Base-by-base conservation (phyloP, 805 yeast species). In the Candida vartiovaarae region DNA sequence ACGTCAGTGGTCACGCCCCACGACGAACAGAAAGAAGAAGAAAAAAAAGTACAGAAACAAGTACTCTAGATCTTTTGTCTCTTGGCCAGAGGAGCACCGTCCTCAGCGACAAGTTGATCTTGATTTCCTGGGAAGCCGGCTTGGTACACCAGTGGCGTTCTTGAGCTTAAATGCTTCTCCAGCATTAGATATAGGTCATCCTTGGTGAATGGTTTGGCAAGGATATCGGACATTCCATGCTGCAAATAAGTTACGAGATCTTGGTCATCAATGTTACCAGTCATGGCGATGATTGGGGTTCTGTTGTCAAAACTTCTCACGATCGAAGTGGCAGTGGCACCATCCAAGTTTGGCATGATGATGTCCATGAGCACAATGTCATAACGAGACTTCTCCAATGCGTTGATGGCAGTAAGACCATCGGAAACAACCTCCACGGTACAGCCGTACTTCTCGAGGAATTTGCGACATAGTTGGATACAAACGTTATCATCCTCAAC, bases 211-310 rank as follows among this genome's bases (percentile, higher is more conserved):
- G 99, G 99, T 59, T 93, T 88, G 4, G 95, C 95, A 50, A 93
- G 68, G 32, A 93, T 87, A 62, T 88, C 96, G 46, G 86, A 82
- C 87, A 89, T 89, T 4, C 96, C 97, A 56, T 88, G 87, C 53
- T 82, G 83, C 47, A 86, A 66, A 61, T 85, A 88, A 1, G 81
- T 83, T 38, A 84, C 84, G 45, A 88, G 69, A 62, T 88, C 95
- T 52, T 82, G 79, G 50, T 83, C 86, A 52, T 84, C 83, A 44
- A 87, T 84, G 59, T 87, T 88, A 34, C 95, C 95, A 2, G 96
- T 87, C 95, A 87, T 87, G 29, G 95, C 95, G 52, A 93, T 83
- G 49, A 93, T 86, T 9, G 98, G 98, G 0, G 96, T 87, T 42
- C 75, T 75, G 23, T 78, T 77, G 61, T 89, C 95, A 59, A 87